phyloP scores from a whole-genome alignment of 169 alveolate species.

The Pseudocohnilembus persalinus region DNA sequence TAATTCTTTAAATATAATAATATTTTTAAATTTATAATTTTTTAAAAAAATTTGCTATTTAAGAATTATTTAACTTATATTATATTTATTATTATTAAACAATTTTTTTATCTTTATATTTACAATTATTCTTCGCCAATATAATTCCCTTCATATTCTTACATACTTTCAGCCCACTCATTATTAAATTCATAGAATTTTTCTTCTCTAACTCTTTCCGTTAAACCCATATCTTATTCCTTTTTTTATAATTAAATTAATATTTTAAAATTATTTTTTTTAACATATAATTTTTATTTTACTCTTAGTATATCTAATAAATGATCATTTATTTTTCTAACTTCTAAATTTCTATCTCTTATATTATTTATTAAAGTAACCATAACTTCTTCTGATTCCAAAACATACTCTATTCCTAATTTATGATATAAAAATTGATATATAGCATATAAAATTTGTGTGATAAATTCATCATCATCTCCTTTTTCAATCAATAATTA shows the following conservation, averaged over 20 bases:
- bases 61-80: no score
- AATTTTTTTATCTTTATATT: background rate
- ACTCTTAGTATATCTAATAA: slow-evolving; percentile 59
- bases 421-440: slow-evolving; percentile 75
- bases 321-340: slow-evolving; percentile 60
- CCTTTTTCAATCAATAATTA: slow-evolving; percentile 71
- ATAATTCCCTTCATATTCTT: slow-evolving; percentile 47
- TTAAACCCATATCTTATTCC: slow-evolving; percentile 76
- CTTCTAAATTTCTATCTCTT: slow-evolving; percentile 73
- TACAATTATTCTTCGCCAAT: slow-evolving; percentile 22
- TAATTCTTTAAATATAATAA: background rate
- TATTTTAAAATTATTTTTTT: slow-evolving; percentile 26
- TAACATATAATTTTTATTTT: slow-evolving; percentile 37
- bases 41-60: no score
- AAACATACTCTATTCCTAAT: slow-evolving; percentile 67
- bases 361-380: slow-evolving; percentile 64
- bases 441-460: slow-evolving; percentile 69
- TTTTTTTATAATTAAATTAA: background rate
- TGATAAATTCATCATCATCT: slow-evolving; percentile 85
- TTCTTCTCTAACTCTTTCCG: slow-evolving; percentile 74
- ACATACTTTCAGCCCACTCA: slow-evolving; percentile 64
- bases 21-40: no score
- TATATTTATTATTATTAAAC: slow-evolving; percentile 8
- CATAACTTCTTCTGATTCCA: slow-evolving; percentile 75
- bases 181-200: slow-evolving; percentile 76